A percentile compares a stretch with the other conserved stretches of the same genome.
Conservation (phyloP, 2,329 filamentous ascomycete species). For the Cercospora zeina region DNA sequence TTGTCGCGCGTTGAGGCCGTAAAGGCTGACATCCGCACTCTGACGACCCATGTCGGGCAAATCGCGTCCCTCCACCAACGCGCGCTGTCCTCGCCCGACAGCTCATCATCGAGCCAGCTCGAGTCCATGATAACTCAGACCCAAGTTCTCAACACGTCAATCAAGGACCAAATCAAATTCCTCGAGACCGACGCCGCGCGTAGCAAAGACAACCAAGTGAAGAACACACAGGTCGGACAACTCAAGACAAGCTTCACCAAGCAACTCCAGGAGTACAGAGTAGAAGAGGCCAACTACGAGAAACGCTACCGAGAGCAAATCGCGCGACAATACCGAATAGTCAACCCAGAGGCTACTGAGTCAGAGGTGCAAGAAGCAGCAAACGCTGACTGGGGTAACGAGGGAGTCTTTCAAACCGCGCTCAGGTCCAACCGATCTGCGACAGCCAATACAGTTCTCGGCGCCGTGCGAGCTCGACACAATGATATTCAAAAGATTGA, state of each 20-base stretch:
- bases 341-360: conserved; percentile 68
- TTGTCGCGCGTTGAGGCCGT: conserved; percentile 65
- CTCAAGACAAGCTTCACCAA: conserved; percentile 72
- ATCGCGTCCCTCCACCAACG: conserved; percentile 72
- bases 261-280: conserved; percentile 68
- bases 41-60: conserved; percentile 66
- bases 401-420: conserved; percentile 82
- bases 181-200: conserved; percentile 69
- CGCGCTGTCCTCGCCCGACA: conserved; percentile 66
- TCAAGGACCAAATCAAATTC: conserved; percentile 76
- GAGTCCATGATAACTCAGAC: conserved; percentile 69
- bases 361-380: conserved; percentile 68
- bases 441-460: conserved; percentile 71
- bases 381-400: conserved; percentile 71
- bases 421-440: conserved; percentile 73
- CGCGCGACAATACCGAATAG: conserved; percentile 75
- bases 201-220: conserved; percentile 64
- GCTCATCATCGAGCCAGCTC: conserved; percentile 54
- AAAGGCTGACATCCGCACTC: conserved; percentile 66
- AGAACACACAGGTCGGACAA: conserved; percentile 67
- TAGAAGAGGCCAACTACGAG: conserved; percentile 70
- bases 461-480: conserved; percentile 77
- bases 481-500: conserved; percentile 82
- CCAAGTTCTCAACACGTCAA: conserved; percentile 69
- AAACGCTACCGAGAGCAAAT: conserved; percentile 75